Percentiles rank a stretch among this genome's conserved stretches.
Evolutionary conservation across 1,284 basidiomycete species (phyloP).

Genomic region (Chalciporus piperatoides): DNA sequence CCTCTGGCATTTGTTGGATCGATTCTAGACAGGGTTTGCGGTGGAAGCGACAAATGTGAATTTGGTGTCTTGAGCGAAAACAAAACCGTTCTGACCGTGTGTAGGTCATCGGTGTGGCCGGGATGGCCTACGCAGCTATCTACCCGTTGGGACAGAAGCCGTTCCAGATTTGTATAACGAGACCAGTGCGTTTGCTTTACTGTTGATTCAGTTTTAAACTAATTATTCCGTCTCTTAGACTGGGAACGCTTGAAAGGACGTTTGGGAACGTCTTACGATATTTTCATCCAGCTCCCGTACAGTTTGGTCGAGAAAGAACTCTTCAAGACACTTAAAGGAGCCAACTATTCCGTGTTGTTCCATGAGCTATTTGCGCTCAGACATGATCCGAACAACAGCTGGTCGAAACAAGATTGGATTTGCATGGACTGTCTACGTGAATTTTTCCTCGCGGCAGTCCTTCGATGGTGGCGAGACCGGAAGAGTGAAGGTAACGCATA

Average conservation of each 20-base stretch:
- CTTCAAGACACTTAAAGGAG: constrained; percentile 2
- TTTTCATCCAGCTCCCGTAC: constrained; percentile 2
- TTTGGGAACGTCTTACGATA: constrained; percentile 1
- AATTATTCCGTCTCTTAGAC: constrained; percentile 5
- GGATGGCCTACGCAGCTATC: too few species aligned
- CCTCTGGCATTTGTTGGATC: constrained; percentile 13
- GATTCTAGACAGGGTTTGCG: constrained; percentile 13
- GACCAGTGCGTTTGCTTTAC: constrained; percentile 3
- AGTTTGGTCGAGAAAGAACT: constrained; percentile 10
- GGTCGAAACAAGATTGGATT: constrained; percentile 12
- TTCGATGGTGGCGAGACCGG: constrained; percentile 15
- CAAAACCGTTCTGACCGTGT: background rate
- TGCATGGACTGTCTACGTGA: constrained; percentile 7
- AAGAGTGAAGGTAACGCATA: constrained; percentile 6
- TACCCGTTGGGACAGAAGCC: background rate
- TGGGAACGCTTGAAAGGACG: constrained; percentile 9
- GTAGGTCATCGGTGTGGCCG: constrained; percentile 12
- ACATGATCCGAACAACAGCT: constrained; percentile 7
- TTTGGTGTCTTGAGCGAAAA: background rate
- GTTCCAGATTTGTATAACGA: constrained; percentile 14
- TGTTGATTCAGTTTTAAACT: background rate
- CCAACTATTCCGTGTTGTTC: constrained; percentile 7
- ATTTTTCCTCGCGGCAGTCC: constrained; percentile 8
- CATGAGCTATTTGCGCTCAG: constrained; percentile 13
- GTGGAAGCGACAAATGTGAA: constrained; percentile 12